Evolutionary conservation across 176 grass and related monocot species (phyloP), one percentile per base, ranked within the genome.

Genomic region (Carex littledalei): DNA sequence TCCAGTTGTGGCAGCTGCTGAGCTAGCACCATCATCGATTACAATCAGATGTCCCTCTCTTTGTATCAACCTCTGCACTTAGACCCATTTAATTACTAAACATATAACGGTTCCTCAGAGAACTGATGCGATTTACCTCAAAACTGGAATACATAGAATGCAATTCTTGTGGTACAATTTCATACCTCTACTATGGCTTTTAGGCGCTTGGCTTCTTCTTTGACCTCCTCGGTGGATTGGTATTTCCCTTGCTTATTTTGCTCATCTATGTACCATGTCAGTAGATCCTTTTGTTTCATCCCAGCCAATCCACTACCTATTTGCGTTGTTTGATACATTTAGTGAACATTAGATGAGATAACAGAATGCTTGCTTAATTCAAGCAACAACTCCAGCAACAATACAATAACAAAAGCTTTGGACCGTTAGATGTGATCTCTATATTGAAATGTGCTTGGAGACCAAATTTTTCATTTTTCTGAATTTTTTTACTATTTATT

Each of bases 271-370:
- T 95, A 95, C 96, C 96, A 99, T 63, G 93, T 81, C 59, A 99
- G 93, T 67, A 99, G 90, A 88, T 99, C 93, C 63, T 89, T 89
- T 92, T 99, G 93, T 61, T 95, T 99, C 96, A 99, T 99, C 81
- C 96, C 96, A 84, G 91, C 88, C 83, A 99, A 78, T 84, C 88
- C 91, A 84, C 91, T 91, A 79, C 87, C 93, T 99, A 84, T 63
- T 63, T 39, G 47, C 34, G 15, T 65, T 66, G 16, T 67, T 52
- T 10, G 41, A 65, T 50, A 16, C 6, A 54, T 29, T 81, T 47
- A 34, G 49, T 81, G 43, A 8, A 71, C 54, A 35, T 37, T 16
- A 79, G 55, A 67, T 35, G 26, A 73, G 18, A n/a, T 17, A 50
- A 41, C 8, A 74, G 58, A 77, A 78, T 76, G 26, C 49, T n/a